Evolutionary conservation across 2,329 filamentous ascomycete genomes (phyloP).

Genomic region (Pseudocercospora pini-densiflorae): DNA sequence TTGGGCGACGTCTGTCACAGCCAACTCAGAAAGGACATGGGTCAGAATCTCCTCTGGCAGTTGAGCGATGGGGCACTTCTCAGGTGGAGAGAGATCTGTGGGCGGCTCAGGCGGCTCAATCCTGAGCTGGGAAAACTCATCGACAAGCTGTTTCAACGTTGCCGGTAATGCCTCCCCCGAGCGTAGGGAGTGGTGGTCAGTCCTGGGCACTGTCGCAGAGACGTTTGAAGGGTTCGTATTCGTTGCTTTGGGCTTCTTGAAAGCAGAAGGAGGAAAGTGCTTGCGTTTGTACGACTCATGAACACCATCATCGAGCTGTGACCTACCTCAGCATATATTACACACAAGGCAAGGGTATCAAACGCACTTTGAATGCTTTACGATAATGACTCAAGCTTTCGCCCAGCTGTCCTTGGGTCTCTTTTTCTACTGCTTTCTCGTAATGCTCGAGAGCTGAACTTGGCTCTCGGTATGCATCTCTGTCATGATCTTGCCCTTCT

Average conservation of each 20-base stretch:
- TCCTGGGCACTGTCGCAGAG: conserved; percentile 56
- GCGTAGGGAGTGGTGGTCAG: conserved; percentile 61
- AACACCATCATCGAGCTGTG: conserved; percentile 78
- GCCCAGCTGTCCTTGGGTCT: conserved; percentile 80
- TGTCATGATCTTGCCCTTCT: conserved; percentile 45
- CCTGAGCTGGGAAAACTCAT: conserved; percentile 71
- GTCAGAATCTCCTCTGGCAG: conserved; percentile 85
- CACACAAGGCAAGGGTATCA: conserved; percentile 1
- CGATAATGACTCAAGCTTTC: conserved; percentile 89
- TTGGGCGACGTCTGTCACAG: conserved; percentile 73
- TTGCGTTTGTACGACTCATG: conserved; percentile 77
- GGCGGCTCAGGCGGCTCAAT: conserved; percentile 71
- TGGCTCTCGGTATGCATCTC: conserved; percentile 56
- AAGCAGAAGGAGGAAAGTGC: conserved; percentile 8
- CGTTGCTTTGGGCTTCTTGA: conserved; percentile 49
- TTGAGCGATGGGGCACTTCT: conserved; percentile 76
- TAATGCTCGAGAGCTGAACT: conserved; percentile 88
- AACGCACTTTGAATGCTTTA: conserved; percentile 78
- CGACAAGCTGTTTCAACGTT: conserved; percentile 69
- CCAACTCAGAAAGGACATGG: conserved; percentile 75
- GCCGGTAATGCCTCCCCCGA: conserved; percentile 49
- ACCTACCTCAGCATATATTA: conserved; percentile 38
- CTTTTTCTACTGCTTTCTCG: conserved; percentile 87
- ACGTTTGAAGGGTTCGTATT: conserved; percentile 48
- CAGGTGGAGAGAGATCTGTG: conserved; percentile 72